These are phyloP conservation scores for Aspergillus sp. DNA, from an alignment of 2,329 filamentous ascomycete species.

Conservation along the genomic window DNA sequence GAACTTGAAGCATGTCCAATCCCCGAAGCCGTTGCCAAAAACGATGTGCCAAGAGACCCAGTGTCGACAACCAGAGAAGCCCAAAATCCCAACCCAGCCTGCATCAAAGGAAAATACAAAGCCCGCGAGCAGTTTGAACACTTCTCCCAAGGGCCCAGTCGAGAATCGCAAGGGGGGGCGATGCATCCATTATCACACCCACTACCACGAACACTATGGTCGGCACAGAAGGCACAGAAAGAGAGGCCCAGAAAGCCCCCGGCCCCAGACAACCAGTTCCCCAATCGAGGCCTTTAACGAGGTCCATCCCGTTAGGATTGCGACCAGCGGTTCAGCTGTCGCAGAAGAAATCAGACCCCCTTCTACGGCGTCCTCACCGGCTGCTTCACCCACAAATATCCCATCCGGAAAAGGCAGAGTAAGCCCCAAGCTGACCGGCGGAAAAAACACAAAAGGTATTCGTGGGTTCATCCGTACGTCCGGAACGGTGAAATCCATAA, in stretches of 20 bases:
- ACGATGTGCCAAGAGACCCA: constrained; percentile 19
- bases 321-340: constrained; percentile 19
- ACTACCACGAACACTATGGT: constrained; percentile 39
- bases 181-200: constrained; percentile 36
- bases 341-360: constrained; percentile 17
- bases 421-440: constrained; percentile 3
- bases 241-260: constrained; percentile 9
- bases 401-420: constrained; percentile 9
- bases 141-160: constrained; percentile 9
- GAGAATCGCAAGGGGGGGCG: constrained; percentile 18
- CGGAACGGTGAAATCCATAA: constrained; percentile 22
- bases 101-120: constrained; percentile 20
- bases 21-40: constrained; percentile 24
- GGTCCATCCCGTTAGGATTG: constrained; percentile 21
- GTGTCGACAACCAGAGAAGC: constrained; percentile 11
- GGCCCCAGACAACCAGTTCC: constrained; percentile 8
- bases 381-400: constrained; percentile 8
- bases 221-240: constrained; percentile 20
- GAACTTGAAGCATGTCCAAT: constrained; percentile 32
- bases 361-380: constrained; percentile 16
- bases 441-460: constrained; percentile 18
- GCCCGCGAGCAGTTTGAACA: constrained; percentile 6
- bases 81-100: constrained; percentile 12
- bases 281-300: constrained; percentile 19
- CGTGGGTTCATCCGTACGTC: constrained; percentile 35